Conservation (phyloP, 78 protist species). For the Trichosphaerium sp. region DNA sequence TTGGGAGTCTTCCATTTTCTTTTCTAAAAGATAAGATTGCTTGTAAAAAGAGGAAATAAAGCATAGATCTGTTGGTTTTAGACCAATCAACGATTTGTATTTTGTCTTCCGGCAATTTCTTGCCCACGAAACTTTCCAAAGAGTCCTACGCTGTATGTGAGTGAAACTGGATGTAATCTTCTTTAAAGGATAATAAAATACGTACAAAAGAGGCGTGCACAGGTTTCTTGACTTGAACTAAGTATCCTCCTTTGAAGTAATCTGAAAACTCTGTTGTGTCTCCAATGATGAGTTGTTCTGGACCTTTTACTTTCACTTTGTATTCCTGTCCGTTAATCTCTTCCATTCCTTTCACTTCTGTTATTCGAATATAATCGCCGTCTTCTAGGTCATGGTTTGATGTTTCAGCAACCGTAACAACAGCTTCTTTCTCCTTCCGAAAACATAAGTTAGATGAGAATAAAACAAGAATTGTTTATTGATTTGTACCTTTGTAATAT, state of each 20-base stretch:
- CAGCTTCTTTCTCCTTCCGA: conserved; percentile 48
- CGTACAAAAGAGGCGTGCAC: conserved; percentile 15
- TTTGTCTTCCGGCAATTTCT: no score
- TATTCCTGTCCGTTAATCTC: conserved; percentile 63
- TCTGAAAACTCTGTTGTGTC: conserved; percentile 42
- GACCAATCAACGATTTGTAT: no score
- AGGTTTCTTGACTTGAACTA: conserved; percentile 80
- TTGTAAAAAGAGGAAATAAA: no score
- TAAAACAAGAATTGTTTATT: conserved; percentile 43
- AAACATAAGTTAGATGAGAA: no score
- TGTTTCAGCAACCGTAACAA: conserved; percentile 74
- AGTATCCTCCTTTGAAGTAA: conserved; percentile 74
- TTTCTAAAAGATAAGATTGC: no score
- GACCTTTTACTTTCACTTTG: conserved; percentile 24
- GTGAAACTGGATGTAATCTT: no score
- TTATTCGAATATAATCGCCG: conserved; percentile 78
- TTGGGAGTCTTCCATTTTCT: no score
- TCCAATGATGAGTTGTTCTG: conserved; percentile 56
- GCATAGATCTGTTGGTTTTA: no score
- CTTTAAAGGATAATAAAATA: no score
- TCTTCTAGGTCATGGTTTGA: conserved; percentile 55
- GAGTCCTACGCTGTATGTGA: no score
- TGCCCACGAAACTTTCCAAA: no score
- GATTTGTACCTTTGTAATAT: not conserved
- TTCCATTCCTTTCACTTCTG: conserved; percentile 82